Evolutionary conservation across 176 grass and related monocot species (phyloP).

Genomic region (Microstegium vimineum): DNA sequence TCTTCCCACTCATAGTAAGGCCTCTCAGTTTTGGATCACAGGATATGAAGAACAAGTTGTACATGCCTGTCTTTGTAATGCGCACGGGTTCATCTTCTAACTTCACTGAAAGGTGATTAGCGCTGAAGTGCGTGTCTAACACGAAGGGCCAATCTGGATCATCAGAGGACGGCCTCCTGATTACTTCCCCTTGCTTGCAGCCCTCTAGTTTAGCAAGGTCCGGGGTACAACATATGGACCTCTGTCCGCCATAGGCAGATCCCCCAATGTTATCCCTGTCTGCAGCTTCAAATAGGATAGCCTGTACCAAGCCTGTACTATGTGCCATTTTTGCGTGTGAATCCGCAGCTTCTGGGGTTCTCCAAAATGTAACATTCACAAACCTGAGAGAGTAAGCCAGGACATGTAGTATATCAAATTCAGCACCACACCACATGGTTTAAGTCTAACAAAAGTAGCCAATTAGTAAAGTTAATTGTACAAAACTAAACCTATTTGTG

Average conservation of each 20-base stretch:
- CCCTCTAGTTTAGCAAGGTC: slow-evolving; percentile 94
- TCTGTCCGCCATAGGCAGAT: slow-evolving; percentile 94
- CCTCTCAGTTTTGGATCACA: slow-evolving; percentile 96
- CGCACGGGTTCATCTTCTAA: slow-evolving; percentile 45
- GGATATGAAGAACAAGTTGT: slow-evolving; percentile 98
- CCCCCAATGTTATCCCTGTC: slow-evolving; percentile 97
- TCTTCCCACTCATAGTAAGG: slow-evolving; percentile 95
- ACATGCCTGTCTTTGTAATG: slow-evolving; percentile 97
- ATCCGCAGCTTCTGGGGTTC: slow-evolving; percentile 63
- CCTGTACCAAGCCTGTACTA: slow-evolving; percentile 85
- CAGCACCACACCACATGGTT: not conserved
- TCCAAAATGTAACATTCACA: slow-evolving; percentile 79
- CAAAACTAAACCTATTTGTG: not conserved
- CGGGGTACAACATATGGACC: slow-evolving; percentile 97
- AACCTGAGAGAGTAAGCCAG: slow-evolving; percentile 50
- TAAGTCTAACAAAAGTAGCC: not conserved
- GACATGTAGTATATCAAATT: not conserved
- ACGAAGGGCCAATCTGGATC: slow-evolving; percentile 76
- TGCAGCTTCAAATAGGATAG: slow-evolving; percentile 88
- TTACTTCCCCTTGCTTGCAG: slow-evolving; percentile 96
- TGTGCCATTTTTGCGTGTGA: slow-evolving; percentile 76
- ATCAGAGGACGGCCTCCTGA: slow-evolving; percentile 68
- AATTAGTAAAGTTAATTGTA: not conserved
- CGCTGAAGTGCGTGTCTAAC: slow-evolving; percentile 75
- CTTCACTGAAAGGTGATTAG: slow-evolving; percentile 50